Evolutionary conservation across 2,329 filamentous ascomycete species (phyloP), one percentile per base, ranked within the genome.

Genomic region (Alternaria metachromatica): DNA sequence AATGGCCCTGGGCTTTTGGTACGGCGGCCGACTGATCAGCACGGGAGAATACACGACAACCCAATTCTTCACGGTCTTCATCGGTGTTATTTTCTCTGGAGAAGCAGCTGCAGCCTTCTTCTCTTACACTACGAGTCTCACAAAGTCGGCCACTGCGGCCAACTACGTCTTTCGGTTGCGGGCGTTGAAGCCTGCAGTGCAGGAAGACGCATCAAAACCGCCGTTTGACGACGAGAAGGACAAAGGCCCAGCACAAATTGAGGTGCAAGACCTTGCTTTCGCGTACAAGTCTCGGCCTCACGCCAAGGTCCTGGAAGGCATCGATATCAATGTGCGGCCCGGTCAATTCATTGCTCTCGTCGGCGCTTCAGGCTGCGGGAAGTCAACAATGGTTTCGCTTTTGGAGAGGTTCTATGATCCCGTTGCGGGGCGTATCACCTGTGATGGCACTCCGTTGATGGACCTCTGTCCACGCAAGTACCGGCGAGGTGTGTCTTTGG

Each of bases 381-480:
- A 99, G 83, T 93, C 89, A 56, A 98, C 96, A 0, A 96, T 94
- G 0, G 96, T 98, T 72, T 91, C 93, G 2, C 86, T 98, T 4
- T 84, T 98, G 20, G 94, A 98, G 79, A 91, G 96, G 23, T 98
- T 98, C 83, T 98, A 98, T 76, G 93, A 98, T 72, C 92, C 94
- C 0, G 84, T 94, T 0, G 86, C 89, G 0, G 96, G 96, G 8
- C 89, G 89, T 8, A 86, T 99, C 50, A 92, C 88, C 63, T 85
- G 97, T 25, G 94, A 98, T 74, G 92, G 89, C 60, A 88, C 88
- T 67, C 90, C 96, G 66, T 92, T 98, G 72, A 89, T 88, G 62
- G 85, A 84, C 4, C 83, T 97, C 20, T 75, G 95, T 79, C 84
- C 95, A 7, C 94, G 92, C 80, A 89, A 94, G 59, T 97, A 97